Base-by-base conservation (phyloP, 768 basidiomycete species). In the Dictyophora rubrovolvata region DNA sequence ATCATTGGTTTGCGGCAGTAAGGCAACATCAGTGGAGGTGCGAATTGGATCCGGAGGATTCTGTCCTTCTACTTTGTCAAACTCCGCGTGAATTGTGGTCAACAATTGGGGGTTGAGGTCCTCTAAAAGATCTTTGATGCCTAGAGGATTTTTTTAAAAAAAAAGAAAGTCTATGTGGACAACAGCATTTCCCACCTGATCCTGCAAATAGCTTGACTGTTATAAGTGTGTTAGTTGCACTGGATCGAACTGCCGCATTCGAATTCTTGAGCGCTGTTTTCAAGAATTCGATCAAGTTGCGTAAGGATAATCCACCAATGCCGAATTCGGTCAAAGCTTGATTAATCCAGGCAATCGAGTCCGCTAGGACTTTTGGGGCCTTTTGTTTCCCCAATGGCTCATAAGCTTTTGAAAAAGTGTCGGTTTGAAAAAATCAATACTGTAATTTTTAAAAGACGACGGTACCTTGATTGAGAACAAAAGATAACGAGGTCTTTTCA, bases 381-480 rank as follows among this genome's bases (percentile, higher is more conserved):
- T 99, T 99, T 69, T 93, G 93, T 71, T 94, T 96, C 28, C 82
- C 81, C 66, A 99, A 73, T 0, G 95, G 88, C 21, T 97, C 96
- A 68, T 96, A 99, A 0, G 85, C 96, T 96, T 62, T 1, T 37
- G 1, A 14, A 59, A 53, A 36, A 48, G 57, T 35, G 63, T 7
- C 56, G 58, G 58, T 67, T 37, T 59, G 57, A 56, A 60, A 55
- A 55, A 55, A 18, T n/a, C 23, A 22, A 54, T 17, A 33, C 48
- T 37, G 55, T 23, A n/a, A n/a, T 51, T 56, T 51, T 57, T 33
- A 54, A 33, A 12, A 52, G 37, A 36, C 14, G 46, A 21, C 20
- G 23, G 28, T 46, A 93, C 96, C 89, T 79, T 95, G 94, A 60
- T 81, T 82, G 2, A 99, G 79, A 18, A 98, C 89, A 67, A 99